Conservation (phyloP, 129 eudicot genomes). For the Saussurea involucrata region DNA sequence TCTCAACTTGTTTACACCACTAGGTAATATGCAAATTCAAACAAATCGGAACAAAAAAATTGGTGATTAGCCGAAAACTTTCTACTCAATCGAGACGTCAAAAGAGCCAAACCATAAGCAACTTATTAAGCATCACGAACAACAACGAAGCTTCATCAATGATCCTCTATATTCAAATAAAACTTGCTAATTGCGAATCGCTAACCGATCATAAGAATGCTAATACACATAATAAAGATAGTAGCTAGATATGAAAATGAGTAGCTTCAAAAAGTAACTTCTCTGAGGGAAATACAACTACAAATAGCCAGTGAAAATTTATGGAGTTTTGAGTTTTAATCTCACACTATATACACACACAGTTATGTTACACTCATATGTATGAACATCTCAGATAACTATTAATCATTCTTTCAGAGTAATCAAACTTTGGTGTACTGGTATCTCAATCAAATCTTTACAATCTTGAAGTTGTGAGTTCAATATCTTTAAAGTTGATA, state of each 20-base stretch:
- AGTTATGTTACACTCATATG: not conserved
- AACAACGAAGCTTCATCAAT: not conserved
- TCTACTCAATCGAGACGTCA: not conserved
- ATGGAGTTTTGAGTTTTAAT: not conserved
- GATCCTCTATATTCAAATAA: not conserved
- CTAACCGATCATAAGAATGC: not conserved
- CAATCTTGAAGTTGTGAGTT: not conserved
- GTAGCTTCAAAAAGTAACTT: constrained; percentile 32
- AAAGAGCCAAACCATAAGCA: not conserved
- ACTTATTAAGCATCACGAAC: not conserved
- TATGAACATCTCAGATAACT: not conserved
- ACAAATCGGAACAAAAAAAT: not conserved
- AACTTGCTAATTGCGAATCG: not conserved
- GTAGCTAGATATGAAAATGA: constrained; percentile 32
- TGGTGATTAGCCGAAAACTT: not conserved
- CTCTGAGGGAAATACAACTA: constrained; percentile 26
- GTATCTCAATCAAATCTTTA: not conserved
- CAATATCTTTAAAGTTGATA: not conserved
- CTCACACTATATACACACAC: constrained; percentile 4
- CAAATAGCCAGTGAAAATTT: constrained; percentile 12
- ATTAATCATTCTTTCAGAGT: not conserved
- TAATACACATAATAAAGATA: constrained; percentile 6
- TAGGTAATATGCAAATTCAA: not conserved
- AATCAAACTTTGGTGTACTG: not conserved
- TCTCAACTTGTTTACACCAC: too few species aligned